Evolutionary conservation across 495 filamentous ascomycete species (phyloP), one percentile per base, ranked within the genome.

Genomic region (Evernia prunastri): DNA sequence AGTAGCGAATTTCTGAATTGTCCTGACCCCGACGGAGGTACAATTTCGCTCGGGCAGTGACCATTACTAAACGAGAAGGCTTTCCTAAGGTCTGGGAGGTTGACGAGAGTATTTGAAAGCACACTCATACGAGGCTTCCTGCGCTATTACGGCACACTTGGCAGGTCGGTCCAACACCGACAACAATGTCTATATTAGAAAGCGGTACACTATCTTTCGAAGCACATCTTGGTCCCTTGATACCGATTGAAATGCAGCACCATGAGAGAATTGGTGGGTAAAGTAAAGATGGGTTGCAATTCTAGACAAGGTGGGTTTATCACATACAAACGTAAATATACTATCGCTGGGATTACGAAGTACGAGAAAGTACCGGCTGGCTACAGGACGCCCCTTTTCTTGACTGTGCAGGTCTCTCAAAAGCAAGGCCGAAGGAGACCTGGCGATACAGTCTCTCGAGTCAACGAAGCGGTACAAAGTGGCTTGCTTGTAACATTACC

Each of bases 131-230:
- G 51, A 33, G 29, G 27, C 51, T 33, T 54, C 51, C 33, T 54
- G 51, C 27, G 51, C 33, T 8, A 54, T 33, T 6, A 54, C 29
- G 5, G 51, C 33, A n/a, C 27, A 54, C 17, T n/a, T 54, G 29
- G 51, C 51, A 54, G 51, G 51, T 54, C 51, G 51, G 33, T 54
- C 51, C 51, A 54, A 1, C 29, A 54, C 51, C 27, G 51, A 54
- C 27, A 33, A 31, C 12, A 33, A 20, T 11, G 51, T 54, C 17
- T 3, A 8, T n/a, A 54, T 54, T n/a, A 54, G 51, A 8, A 54
- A 54, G 51, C 33, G 51, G 51, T 54, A 20, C 17, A 54, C 27
- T 18, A 29, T 54, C 2, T 33, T 33, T 10, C 51, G 49, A 31
- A 33, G 29, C 51, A 54, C 5, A 20, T 53, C 29, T 35, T 33